Base-by-base conservation (phyloP, 2,329 filamentous ascomycete genomes). In the Alternaria incomplexa region DNA sequence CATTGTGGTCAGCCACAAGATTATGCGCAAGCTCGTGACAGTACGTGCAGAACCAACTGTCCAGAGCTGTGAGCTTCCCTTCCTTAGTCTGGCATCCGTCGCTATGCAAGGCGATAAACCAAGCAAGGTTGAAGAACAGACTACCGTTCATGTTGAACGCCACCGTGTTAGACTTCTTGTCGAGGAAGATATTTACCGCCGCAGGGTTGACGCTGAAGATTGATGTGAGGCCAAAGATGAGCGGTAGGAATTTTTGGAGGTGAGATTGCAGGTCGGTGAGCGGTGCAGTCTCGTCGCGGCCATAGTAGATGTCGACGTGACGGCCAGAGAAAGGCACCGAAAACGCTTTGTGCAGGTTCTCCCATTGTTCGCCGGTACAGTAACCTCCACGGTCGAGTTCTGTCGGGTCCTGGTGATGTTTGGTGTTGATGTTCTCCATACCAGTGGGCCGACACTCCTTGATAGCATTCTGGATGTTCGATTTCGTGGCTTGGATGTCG, bases 21-120 rank as follows among this genome's bases (percentile, higher is more conserved):
- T 99, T 99, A 81, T 99, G 96, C 61, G 96, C 94, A 79, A 99
- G 82, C 82, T 99, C 96, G 78, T 99, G 96, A 65, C 93, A 96
- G 64, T 97, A 79, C n/a, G 96, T 93, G 67, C 97, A 91, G 88
- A 91, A 97, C 95, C 95, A 98, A 3, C 92, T 92, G 64, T 96
- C 91, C 5, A 88, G 84, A 22, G 77, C 52, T 61, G 81, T 52
- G 47, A 88, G 84, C 25, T 75, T 69, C 0, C 78, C 78, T 44
- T 75, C 71, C 8, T 60, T 52, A 7, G 70, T 75, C 8, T 56
- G 63, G 58, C 71, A 80, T 2, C 59, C 64, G 1, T 63, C 63
- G 15, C 58, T 65, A 74, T 98, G 95, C 30, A 97, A 81, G 73
- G 95, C 89, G 63, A 91, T 81, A 78, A 94, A 98, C 83, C 93